Base-by-base conservation (phyloP, 345 rosid genomes). In the Gossypium longicalyx region DNA sequence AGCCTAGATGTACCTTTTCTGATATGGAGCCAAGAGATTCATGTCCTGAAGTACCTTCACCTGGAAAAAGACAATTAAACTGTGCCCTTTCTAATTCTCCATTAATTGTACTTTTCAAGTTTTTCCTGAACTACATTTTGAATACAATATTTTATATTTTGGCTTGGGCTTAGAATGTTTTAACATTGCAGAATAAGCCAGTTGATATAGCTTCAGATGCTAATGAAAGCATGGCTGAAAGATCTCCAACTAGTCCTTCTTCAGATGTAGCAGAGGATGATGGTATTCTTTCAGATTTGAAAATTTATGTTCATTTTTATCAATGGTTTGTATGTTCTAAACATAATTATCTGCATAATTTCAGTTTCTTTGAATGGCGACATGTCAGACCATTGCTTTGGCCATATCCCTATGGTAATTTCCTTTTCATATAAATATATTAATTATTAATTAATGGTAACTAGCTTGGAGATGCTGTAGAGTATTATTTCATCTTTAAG, bases 201-300 rank as follows among this genome's bases (percentile, higher is more conserved):
- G 85, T 45, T 79, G 88, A 85, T 81, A 77, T 74, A 75, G 81
- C 83, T 78, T 84, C 89, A 67, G 84, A 85, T 77, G 81, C 77
- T 70, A 83, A 84, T 79, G 91, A 82, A 79, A 81, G 81, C 74
- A 69, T 85, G 79, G 77, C 83, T 66, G 91, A 87, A 74, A 84
- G 73, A 76, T 78, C 87, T 71, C 83, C 85, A 9, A 67, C 83
- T 54, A 87, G 86, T 82, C 76, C 80, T 77, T 54, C 85, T 81
- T 90, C 89, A 75, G 88, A 84, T 80, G 71, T 60, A 58, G 85
- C 83, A 22, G 85, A 81, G 64, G 83, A 77, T 71, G 82, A 81
- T 79, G 85, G 85, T 85, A 84, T 78, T 67, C 76, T 77, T 74
- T 71, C 58, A 34, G n/a, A 22, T 57, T 71, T 51, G 77, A 43